Conservation (phyloP, 768 basidiomycete species). For the Lactarius indigo region DNA sequence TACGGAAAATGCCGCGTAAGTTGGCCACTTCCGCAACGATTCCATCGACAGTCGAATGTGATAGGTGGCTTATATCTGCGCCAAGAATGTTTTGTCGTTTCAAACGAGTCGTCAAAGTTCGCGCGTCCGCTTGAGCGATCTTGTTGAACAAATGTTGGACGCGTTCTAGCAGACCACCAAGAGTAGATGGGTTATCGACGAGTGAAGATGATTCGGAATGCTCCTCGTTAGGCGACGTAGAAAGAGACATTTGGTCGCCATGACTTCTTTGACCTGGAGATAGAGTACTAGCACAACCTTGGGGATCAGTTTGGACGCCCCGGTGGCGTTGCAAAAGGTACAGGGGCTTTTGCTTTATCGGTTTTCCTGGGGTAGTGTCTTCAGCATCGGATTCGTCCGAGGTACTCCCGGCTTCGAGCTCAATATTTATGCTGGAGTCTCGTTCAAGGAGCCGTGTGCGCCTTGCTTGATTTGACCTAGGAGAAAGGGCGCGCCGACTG, state of each 20-base stretch:
- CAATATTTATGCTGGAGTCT: conserved; percentile 14
- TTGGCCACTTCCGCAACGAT: conserved; percentile 67
- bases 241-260: conserved; percentile 33
- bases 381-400: conserved; percentile 8
- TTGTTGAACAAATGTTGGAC: conserved; percentile 59
- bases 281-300: conserved; percentile 30
- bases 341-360: neutral
- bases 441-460: conserved; percentile 33
- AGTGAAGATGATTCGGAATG: conserved; percentile 76
- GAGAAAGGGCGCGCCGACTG: conserved; percentile 40
- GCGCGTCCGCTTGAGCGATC: conserved; percentile 72
- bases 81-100: conserved; percentile 86
- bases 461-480: conserved; percentile 33
- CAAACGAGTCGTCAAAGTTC: conserved; percentile 82
- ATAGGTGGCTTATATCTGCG: conserved; percentile 84
- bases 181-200: conserved; percentile 48
- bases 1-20: conserved; percentile 72
- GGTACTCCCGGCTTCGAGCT: conserved; percentile 9
- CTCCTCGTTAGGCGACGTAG: conserved; percentile 50
- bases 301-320: conserved; percentile 64
- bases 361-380: conserved; percentile 4
- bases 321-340: conserved; percentile 28
- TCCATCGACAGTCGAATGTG: conserved; percentile 71
- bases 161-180: conserved; percentile 61
- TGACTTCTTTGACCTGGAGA: conserved; percentile 30